These are phyloP conservation scores for Pseudonitzschia multistriata DNA, from an alignment of 108 stramenopile species.

Conservation along the genomic window DNA sequence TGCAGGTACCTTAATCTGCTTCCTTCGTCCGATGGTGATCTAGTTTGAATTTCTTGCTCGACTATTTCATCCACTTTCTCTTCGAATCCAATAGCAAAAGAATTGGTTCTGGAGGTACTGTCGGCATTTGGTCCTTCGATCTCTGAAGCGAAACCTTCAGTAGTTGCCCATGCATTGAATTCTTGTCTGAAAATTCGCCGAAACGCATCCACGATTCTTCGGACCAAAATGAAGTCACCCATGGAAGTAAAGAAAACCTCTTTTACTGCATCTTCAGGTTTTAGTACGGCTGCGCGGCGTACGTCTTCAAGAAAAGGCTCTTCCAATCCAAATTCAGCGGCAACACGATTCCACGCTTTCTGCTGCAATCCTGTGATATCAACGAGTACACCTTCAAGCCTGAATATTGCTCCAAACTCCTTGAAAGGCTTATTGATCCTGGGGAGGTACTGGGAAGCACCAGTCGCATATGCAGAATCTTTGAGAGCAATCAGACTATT, in stretches of 20 bases:
- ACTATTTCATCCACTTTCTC: background rate
- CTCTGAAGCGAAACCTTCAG: slow-evolving; percentile 24
- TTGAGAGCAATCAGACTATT: slow-evolving; percentile 65
- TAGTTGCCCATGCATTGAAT: slow-evolving; percentile 57
- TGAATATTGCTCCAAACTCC: slow-evolving; percentile 75
- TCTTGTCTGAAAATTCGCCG: slow-evolving; percentile 43
- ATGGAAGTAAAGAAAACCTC: slow-evolving; percentile 61
- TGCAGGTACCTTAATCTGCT: slow-evolving; percentile 28
- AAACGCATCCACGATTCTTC: slow-evolving; percentile 42
- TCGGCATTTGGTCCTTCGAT: background rate
- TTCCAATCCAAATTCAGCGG: slow-evolving; percentile 41
- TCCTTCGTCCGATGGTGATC: slow-evolving; percentile 37
- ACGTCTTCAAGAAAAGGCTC: slow-evolving; percentile 49
- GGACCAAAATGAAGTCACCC: slow-evolving; percentile 42
- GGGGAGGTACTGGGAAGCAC: slow-evolving; percentile 59
- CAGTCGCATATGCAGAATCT: slow-evolving; percentile 52
- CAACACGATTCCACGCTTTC: slow-evolving; percentile 70
- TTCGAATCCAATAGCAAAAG: slow-evolving; percentile 18
- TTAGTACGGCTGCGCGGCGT: slow-evolving; percentile 51
- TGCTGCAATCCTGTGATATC: slow-evolving; percentile 67
- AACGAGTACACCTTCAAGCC: slow-evolving; percentile 74
- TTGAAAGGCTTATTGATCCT: slow-evolving; percentile 70
- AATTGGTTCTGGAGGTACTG: background rate
- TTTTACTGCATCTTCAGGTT: slow-evolving; percentile 60
- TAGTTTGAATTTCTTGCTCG: background rate